Evolutionary conservation across 2,329 filamentous ascomycete genomes (phyloP).

Genomic region (Aspergillus versicolor): DNA sequence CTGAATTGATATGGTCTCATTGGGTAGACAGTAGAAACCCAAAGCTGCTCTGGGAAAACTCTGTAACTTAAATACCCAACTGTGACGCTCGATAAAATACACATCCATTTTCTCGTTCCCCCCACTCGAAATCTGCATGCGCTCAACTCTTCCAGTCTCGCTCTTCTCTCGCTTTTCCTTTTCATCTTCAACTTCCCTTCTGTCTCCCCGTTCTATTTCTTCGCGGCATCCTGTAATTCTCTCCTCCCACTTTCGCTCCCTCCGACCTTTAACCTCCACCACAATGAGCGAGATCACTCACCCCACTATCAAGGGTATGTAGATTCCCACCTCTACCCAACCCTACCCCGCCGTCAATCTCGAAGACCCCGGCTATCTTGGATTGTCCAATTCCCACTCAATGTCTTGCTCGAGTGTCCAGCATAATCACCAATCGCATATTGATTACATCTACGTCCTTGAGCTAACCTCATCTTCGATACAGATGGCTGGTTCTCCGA

Average conservation of each 20-base stretch:
- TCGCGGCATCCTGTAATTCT: constrained; percentile 20
- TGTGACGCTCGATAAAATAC: constrained; percentile 12
- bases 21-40: constrained; percentile 11
- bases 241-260: constrained; percentile 14
- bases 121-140: constrained; percentile 23
- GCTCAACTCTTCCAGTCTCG: constrained; percentile 15
- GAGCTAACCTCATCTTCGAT: constrained; percentile 12
- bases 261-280: constrained; percentile 23
- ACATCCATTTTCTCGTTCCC: constrained; percentile 12
- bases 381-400: constrained; percentile 2
- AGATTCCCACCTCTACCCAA: constrained; percentile 19
- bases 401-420: background rate
- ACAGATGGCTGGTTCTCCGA: constrained; percentile 99
- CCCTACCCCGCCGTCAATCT: constrained; percentile 16
- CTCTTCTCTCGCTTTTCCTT: constrained; percentile 13
- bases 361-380: background rate
- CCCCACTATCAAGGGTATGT: constrained; percentile 72
- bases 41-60: constrained; percentile 5
- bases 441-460: background rate
- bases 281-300: constrained; percentile 71
- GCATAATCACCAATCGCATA: background rate
- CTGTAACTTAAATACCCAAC: constrained; percentile 10
- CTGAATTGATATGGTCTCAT: constrained; percentile 5
- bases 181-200: constrained; percentile 17
- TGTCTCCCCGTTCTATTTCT: constrained; percentile 24